Conservation (phyloP, 2,329 filamentous ascomycete species). For the Didymella segeticola region DNA sequence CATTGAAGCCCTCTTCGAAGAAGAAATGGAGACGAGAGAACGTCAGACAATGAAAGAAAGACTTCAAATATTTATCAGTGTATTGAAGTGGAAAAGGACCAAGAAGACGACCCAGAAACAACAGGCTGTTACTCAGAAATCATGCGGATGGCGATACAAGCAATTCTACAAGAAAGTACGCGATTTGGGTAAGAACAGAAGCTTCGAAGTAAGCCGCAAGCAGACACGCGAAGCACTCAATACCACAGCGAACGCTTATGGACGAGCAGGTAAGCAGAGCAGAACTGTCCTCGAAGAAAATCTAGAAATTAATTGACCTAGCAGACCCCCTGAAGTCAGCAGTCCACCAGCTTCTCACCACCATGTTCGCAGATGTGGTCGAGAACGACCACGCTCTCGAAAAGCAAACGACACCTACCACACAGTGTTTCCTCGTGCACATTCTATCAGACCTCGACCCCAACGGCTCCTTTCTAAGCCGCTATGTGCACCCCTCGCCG, state of each 20-base stretch:
- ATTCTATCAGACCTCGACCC: neutral
- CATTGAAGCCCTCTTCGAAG: neutral
- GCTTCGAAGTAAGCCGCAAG: neutral
- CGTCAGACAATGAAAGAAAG: neutral
- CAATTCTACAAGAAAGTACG: neutral
- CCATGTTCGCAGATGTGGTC: neutral
- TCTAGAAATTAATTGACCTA: neutral
- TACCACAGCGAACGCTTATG: neutral
- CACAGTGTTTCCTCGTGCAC: constrained; percentile 1
- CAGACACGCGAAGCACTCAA: neutral
- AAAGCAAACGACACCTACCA: neutral
- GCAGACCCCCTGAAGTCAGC: neutral
- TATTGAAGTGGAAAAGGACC: neutral
- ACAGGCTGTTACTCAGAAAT: neutral
- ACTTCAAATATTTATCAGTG: neutral
- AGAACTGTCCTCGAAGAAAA: neutral
- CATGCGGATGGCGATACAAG: neutral
- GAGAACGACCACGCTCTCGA: neutral
- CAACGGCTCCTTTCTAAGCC: neutral
- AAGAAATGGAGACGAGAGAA: neutral
- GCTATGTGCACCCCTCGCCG: neutral
- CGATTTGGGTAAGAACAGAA: neutral
- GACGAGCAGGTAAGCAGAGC: neutral
- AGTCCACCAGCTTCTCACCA: neutral
- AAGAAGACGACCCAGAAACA: neutral